These are phyloP conservation scores for Bryum argenteum DNA, from an alignment of 225 moss, liverwort and hornwort genomes.

Conservation along the genomic window DNA sequence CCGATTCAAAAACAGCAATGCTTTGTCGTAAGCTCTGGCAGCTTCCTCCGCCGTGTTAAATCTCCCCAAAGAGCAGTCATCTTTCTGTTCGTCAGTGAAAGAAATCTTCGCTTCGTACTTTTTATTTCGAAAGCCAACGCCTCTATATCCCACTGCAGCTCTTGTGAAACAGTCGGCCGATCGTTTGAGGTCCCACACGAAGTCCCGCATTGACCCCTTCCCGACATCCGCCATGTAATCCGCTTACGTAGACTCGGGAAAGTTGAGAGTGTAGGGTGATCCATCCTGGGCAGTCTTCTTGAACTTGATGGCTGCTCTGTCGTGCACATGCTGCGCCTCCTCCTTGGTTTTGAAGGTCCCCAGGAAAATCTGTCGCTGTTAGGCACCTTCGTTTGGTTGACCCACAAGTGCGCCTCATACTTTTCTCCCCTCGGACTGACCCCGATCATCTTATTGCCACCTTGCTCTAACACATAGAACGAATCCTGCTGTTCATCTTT, in stretches of 20 bases:
- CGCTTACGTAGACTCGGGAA: neutral
- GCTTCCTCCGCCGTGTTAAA: neutral
- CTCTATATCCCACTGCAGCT: neutral
- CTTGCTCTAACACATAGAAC: too few species aligned
- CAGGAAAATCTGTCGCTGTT: neutral
- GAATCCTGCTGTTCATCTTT: too few species aligned
- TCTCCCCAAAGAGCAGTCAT: neutral
- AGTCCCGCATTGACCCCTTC: neutral
- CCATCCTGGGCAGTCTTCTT: neutral
- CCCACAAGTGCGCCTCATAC: too few species aligned
- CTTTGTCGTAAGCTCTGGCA: neutral
- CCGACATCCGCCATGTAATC: neutral
- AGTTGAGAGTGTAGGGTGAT: neutral
- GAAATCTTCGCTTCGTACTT: neutral
- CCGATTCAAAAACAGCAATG: neutral
- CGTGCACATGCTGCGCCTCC: neutral
- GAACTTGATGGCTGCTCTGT: neutral
- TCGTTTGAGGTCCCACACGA: neutral
- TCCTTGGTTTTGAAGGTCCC: neutral
- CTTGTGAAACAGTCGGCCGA: neutral
- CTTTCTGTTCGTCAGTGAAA: neutral
- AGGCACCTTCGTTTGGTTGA: too few species aligned
- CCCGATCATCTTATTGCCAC: too few species aligned
- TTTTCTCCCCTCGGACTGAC: too few species aligned
- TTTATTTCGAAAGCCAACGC: neutral